A percentile compares a stretch with the other conserved stretches of the same genome.
phyloP scores from a whole-genome alignment of 1,284 basidiomycete species.

The Ustilago xerochloae region DNA sequence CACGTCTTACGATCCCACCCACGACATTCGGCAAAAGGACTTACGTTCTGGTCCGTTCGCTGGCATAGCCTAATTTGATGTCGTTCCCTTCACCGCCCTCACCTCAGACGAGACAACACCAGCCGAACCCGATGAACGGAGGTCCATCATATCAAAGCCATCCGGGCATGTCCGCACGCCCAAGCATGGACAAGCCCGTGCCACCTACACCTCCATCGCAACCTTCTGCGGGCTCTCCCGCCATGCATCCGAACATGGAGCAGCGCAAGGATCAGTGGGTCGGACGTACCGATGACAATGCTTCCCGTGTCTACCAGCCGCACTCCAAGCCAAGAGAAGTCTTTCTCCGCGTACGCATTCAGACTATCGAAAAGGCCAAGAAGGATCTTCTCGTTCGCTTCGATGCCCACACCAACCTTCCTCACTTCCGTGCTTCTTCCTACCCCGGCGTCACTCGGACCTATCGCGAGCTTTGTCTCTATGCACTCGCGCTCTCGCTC shows the following conservation, averaged over 20 bases:
- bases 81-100: conserved; percentile 5
- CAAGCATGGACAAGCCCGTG: conserved; percentile 29
- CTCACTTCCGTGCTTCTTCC: conserved; percentile 50
- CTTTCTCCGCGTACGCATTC: conserved; percentile 45
- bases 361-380: conserved; percentile 48
- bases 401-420: conserved; percentile 59
- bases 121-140: neutral
- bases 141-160: conserved; percentile 16
- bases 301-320: conserved; percentile 37
- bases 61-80: neutral
- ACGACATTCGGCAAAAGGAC: too few relatives aligned
- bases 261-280: conserved; percentile 28
- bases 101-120: neutral
- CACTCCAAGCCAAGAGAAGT: conserved; percentile 39
- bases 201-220: conserved; percentile 18
- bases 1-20: too few relatives aligned
- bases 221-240: neutral
- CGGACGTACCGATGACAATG: conserved; percentile 8
- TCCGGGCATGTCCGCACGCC: conserved; percentile 13
- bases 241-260: conserved; percentile 37
- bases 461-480: conserved; percentile 59
- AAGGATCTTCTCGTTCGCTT: conserved; percentile 52
- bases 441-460: conserved; percentile 54
- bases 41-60: too few relatives aligned
- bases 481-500: conserved; percentile 47